phyloP scores from a whole-genome alignment of 2,329 filamentous ascomycete species.

The Coniochaeta hoffmannii region DNA sequence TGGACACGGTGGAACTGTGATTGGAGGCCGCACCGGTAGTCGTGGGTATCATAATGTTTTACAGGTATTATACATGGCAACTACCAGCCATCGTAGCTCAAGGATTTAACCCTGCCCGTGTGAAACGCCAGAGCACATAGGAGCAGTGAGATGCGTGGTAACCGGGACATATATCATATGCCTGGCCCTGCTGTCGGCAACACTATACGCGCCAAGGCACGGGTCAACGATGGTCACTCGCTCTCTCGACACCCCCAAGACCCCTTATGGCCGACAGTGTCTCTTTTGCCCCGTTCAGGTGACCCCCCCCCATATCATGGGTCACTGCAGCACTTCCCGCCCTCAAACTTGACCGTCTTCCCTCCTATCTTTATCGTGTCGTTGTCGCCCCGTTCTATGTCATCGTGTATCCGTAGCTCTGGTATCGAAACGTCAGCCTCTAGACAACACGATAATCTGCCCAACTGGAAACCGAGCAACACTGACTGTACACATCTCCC shows the following conservation, averaged over 20 bases:
- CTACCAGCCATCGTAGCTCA: no score
- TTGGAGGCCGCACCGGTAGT: conserved; percentile 11
- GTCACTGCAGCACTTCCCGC: conserved; percentile 19
- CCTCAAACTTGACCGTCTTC: conserved; percentile 22
- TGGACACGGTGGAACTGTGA: conserved; percentile 12
- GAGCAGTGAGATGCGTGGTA: no score
- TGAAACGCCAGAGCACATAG: no score
- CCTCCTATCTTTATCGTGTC: conserved; percentile 70
- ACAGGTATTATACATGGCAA: not conserved
- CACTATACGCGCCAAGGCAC: no score
- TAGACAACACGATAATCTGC: conserved; percentile 8
- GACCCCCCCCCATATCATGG: not conserved
- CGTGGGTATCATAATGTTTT: conserved; percentile 18
- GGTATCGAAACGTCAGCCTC: not conserved
- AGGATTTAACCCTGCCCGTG: no score
- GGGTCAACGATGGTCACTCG: no score
- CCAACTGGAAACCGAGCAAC: conserved; percentile 1
- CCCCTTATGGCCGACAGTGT: not conserved
- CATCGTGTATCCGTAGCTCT: conserved; percentile 84
- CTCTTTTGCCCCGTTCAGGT: not conserved
- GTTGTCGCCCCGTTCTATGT: conserved; percentile 90
- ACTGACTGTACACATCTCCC: conserved; percentile 16
- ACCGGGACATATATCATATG: no score
- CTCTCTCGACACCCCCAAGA: no score
- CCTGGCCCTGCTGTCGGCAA: no score